phyloP scores from a whole-genome alignment of 2,329 filamentous ascomycete species.

The Fusarium acutatum region DNA sequence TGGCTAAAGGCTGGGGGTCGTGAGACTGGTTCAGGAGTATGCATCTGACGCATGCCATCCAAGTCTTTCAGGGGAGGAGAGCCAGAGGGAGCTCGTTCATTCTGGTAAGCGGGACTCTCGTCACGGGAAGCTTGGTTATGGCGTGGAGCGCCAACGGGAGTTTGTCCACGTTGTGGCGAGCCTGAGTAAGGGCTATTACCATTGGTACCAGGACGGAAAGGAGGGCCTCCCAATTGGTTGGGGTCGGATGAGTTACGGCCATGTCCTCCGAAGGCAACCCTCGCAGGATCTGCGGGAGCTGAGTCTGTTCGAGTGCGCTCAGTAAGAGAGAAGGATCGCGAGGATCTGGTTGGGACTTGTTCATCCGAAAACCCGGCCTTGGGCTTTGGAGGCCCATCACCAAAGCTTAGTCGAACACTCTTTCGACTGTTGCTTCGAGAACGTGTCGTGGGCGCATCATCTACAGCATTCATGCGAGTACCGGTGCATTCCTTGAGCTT shows the following conservation, averaged over 20 bases:
- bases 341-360: conserved; percentile 58
- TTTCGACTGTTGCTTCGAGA: conserved; percentile 66
- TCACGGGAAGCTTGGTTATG: conserved; percentile 58
- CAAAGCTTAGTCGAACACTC: conserved; percentile 64
- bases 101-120: conserved; percentile 66
- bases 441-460: conserved; percentile 55
- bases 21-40: conserved; percentile 79
- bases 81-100: conserved; percentile 54
- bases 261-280: conserved; percentile 51
- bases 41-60: conserved; percentile 62
- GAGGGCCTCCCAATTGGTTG: conserved; percentile 41
- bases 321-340: conserved; percentile 60
- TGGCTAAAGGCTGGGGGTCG: conserved; percentile 83
- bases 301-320: conserved; percentile 59
- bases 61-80: conserved; percentile 59
- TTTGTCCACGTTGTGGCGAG: conserved; percentile 47
- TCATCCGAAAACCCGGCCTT: conserved; percentile 68
- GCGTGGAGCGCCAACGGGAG: conserved; percentile 50
- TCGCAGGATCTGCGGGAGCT: conserved; percentile 55
- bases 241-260: conserved; percentile 60
- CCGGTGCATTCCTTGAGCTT: conserved; percentile 89
- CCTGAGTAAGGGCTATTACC: conserved; percentile 42
- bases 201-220: conserved; percentile 39
- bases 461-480: conserved; percentile 74
- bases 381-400: conserved; percentile 47